phyloP scores from a whole-genome alignment of 2,329 filamentous ascomycete species.

The Colletotrichum cereale region DNA sequence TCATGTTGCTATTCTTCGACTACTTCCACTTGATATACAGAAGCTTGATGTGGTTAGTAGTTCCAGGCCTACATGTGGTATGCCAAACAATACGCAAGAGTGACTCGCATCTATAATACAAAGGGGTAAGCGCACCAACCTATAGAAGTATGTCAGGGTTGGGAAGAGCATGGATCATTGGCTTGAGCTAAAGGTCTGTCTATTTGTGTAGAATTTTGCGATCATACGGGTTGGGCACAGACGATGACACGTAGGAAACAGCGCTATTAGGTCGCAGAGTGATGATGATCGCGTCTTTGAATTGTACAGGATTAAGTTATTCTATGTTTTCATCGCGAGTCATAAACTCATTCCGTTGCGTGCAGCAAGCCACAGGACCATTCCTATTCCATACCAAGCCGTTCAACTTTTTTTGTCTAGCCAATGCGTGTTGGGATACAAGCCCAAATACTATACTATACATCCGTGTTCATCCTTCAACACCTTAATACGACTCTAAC shows the following conservation, averaged over 20 bases:
- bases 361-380: background rate
- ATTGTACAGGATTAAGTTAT: conserved; percentile 3
- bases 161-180: background rate
- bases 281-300: background rate
- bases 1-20: background rate
- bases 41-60: background rate
- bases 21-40: background rate
- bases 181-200: background rate
- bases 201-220: background rate
- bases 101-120: background rate
- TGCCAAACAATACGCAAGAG: background rate
- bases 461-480: background rate
- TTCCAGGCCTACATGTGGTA: background rate
- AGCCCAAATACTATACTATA: background rate
- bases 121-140: background rate
- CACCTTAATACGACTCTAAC: background rate
- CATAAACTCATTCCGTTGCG: background rate
- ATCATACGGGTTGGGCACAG: background rate
- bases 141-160: background rate
- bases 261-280: background rate
- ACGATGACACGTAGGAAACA: too few species aligned
- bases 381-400: background rate
- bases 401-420: conserved; percentile 11
- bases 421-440: background rate
- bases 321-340: conserved; percentile 1